phyloP scores from a whole-genome alignment of 129 eudicot species.

The sunflower (Helianthus annuus) region DNA sequence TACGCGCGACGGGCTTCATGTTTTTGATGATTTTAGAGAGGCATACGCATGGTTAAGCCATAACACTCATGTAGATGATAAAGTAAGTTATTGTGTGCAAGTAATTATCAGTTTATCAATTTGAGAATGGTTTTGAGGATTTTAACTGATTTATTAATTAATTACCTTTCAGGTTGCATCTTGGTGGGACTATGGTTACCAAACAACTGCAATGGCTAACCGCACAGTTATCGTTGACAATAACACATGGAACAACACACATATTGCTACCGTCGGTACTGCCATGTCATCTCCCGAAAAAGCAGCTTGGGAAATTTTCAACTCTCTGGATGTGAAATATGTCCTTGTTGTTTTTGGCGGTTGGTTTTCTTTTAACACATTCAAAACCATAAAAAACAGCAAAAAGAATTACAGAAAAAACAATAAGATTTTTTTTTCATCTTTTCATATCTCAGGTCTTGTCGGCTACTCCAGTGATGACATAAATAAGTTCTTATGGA shows the following conservation, averaged over 20 bases:
- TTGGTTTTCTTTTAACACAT: conserved; percentile 32
- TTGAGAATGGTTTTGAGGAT: neutral
- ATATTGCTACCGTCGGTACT: conserved; percentile 98
- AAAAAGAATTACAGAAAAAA: neutral
- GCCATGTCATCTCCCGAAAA: conserved; percentile 99
- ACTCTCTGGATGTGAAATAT: conserved; percentile 95
- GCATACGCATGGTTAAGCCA: conserved; percentile 99
- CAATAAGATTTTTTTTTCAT: neutral
- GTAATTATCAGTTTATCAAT: neutral
- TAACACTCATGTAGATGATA: conserved; percentile 96
- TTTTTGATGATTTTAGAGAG: conserved; percentile 99
- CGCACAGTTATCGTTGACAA: conserved; percentile 98
- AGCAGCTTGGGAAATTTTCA: conserved; percentile 95
- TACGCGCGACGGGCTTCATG: conserved; percentile 84
- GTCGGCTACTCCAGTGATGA: conserved; percentile 99
- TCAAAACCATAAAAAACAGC: neutral
- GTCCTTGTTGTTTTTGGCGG: conserved; percentile 99
- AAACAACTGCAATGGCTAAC: conserved; percentile 99
- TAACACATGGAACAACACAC: conserved; percentile 99
- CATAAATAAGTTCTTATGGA: conserved; percentile 95
- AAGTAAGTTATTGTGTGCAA: conserved; percentile 50
- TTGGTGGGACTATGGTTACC: conserved; percentile 99
- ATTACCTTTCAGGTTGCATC: conserved; percentile 80
- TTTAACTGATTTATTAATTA: neutral
- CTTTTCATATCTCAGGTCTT: conserved; percentile 59